These are phyloP conservation scores for Stagonosporopsis rhizophila DNA, from an alignment of 2,329 filamentous ascomycete species.

Conservation along the genomic window DNA sequence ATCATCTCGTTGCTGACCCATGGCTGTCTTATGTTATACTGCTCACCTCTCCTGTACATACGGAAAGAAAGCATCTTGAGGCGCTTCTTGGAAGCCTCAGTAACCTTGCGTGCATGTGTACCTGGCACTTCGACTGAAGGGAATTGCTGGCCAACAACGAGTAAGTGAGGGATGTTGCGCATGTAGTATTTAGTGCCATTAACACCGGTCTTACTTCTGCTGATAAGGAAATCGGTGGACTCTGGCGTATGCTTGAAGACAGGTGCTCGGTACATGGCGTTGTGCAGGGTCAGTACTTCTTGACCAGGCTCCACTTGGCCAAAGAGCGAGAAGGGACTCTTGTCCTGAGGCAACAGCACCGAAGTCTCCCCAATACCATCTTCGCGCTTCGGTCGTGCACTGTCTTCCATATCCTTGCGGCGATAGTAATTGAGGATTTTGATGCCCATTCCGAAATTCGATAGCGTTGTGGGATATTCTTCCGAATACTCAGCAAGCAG, in stretches of 20 bases:
- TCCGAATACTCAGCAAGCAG: conserved; percentile 95
- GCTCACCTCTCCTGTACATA: conserved; percentile 78
- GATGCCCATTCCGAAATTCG: conserved; percentile 97
- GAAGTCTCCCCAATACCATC: conserved; percentile 78
- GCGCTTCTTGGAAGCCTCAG: conserved; percentile 94
- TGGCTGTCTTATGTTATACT: conserved; percentile 73
- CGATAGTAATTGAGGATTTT: conserved; percentile 97
- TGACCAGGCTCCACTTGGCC: conserved; percentile 91
- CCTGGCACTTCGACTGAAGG: conserved; percentile 92
- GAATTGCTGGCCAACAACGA: conserved; percentile 90
- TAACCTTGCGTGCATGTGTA: conserved; percentile 92
- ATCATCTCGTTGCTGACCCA: conserved; percentile 75
- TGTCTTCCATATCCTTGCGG: conserved; percentile 78
- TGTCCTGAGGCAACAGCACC: conserved; percentile 88
- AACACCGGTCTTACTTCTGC: conserved; percentile 79
- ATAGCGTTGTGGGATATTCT: conserved; percentile 87
- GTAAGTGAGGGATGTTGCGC: conserved; percentile 88
- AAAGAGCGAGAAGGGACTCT: conserved; percentile 94
- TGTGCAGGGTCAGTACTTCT: conserved; percentile 88
- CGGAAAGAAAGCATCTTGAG: conserved; percentile 96
- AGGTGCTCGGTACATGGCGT: conserved; percentile 92
- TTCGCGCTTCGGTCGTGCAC: conserved; percentile 76
- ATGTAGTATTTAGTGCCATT: conserved; percentile 82
- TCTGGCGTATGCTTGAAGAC: conserved; percentile 86
- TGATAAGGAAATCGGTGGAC: conserved; percentile 83